phyloP scores from a whole-genome alignment of 768 basidiomycete genomes.

The Termitomyces sp. region DNA sequence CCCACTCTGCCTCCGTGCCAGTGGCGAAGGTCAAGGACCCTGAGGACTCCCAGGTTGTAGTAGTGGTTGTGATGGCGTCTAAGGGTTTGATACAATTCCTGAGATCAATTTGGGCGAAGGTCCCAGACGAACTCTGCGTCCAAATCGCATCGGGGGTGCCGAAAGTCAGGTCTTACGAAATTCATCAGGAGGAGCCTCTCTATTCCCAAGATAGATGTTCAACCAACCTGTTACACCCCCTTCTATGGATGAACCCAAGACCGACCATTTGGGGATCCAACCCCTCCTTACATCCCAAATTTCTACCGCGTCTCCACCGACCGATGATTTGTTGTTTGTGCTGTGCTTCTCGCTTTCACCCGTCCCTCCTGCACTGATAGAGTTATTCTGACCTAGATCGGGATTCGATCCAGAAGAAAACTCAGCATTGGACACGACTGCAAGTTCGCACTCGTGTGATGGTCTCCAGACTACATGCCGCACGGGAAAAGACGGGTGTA shows the following conservation, averaged over 20 bases:
- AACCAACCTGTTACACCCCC: slow-evolving; percentile 71
- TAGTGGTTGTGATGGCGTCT: slow-evolving; percentile 61
- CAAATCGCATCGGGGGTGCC: slow-evolving; percentile 69
- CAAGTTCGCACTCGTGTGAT: slow-evolving; percentile 70
- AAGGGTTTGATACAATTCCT: slow-evolving; percentile 60
- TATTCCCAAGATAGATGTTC: neutral
- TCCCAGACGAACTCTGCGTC: slow-evolving; percentile 71
- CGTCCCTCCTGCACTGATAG: neutral
- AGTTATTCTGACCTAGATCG: slow-evolving; percentile 17
- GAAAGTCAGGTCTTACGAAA: slow-evolving; percentile 58
- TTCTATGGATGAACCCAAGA: slow-evolving; percentile 60
- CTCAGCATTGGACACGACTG: slow-evolving; percentile 65
- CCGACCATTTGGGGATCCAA: slow-evolving; percentile 81
- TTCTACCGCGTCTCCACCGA: slow-evolving; percentile 60
- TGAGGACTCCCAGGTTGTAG: slow-evolving; percentile 62
- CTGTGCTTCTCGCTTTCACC: slow-evolving; percentile 7
- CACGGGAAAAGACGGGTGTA: slow-evolving; percentile 74
- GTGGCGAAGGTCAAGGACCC: slow-evolving; percentile 67
- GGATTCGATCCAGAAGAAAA: slow-evolving; percentile 27
- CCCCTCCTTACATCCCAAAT: slow-evolving; percentile 85
- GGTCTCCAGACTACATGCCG: slow-evolving; percentile 78
- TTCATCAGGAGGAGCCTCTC: neutral
- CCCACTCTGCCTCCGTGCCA: slow-evolving; percentile 50
- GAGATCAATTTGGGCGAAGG: slow-evolving; percentile 78
- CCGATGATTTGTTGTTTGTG: slow-evolving; percentile 9